These are phyloP conservation scores for Diaporthe sp. DNA, from an alignment of 2,329 filamentous ascomycete species.

Conservation along the genomic window DNA sequence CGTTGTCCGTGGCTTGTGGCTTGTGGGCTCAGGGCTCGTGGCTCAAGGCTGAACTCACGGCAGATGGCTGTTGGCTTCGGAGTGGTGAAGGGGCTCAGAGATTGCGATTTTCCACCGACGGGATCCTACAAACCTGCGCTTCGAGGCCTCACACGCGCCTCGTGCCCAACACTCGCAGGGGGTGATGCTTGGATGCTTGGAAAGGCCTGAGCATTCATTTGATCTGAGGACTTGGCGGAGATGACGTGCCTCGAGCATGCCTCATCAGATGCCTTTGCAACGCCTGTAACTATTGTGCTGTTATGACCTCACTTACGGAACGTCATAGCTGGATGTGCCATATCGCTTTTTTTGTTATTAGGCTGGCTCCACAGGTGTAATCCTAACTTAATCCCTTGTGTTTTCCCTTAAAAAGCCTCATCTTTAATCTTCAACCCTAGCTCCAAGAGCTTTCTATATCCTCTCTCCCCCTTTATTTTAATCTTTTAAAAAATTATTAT, in stretches of 20 bases:
- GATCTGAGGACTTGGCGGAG: neutral
- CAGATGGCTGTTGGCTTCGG: neutral
- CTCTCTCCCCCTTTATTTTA: too few relatives aligned
- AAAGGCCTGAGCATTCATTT: slow-evolving; percentile 6
- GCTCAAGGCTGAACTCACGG: neutral
- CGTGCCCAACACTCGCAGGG: neutral
- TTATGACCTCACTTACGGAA: slow-evolving; percentile 27
- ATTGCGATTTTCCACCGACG: slow-evolving; percentile 23
- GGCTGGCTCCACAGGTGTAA: too few relatives aligned
- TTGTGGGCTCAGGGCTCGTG: neutral
- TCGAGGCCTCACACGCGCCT: neutral
- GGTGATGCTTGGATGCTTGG: neutral
- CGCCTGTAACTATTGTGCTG: slow-evolving; percentile 4
- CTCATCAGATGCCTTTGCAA: neutral
- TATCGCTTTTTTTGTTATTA: too few relatives aligned
- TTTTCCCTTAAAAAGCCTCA: too few relatives aligned
- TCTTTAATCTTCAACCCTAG: too few relatives aligned
- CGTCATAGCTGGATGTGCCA: too few relatives aligned
- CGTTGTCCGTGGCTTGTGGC: neutral
- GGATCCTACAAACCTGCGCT: neutral
- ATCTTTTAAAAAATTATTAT: too few relatives aligned
- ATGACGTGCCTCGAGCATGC: neutral
- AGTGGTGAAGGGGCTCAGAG: slow-evolving; percentile 4
- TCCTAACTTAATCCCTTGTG: too few relatives aligned
- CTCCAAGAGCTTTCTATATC: too few relatives aligned